Evolutionary conservation across 2,329 filamentous ascomycete genomes (phyloP).

Genomic region (Verticillium albo-atrum): DNA sequence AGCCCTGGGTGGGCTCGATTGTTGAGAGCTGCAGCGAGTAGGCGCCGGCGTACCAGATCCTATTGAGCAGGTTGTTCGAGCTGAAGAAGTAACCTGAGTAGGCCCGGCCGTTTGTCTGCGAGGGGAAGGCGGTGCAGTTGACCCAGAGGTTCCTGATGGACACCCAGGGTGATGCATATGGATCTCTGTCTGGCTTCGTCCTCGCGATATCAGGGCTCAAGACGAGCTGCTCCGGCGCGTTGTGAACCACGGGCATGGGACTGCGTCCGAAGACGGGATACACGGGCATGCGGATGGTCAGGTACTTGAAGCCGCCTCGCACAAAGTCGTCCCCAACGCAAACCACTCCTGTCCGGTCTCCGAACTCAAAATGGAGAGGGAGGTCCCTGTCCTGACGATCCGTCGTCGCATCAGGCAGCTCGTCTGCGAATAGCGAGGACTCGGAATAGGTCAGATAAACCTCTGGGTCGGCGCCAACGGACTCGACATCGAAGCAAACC

Average conservation of each 20-base stretch:
- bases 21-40: conserved; percentile 31
- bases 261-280: conserved; percentile 18
- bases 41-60: conserved; percentile 38
- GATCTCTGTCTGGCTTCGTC: conserved; percentile 5
- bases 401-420: conserved; percentile 17
- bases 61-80: conserved; percentile 37
- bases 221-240: conserved; percentile 11
- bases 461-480: conserved; percentile 20
- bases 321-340: conserved; percentile 24
- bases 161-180: conserved; percentile 20
- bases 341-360: conserved; percentile 20
- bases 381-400: conserved; percentile 16
- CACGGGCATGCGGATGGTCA: conserved; percentile 33
- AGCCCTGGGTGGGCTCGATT: conserved; percentile 27
- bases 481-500: conserved; percentile 27
- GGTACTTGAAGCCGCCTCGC: conserved; percentile 39
- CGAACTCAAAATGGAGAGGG: conserved; percentile 20
- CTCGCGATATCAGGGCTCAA: background rate
- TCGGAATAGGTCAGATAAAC: conserved; percentile 17
- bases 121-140: conserved; percentile 34
- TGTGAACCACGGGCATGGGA: background rate
- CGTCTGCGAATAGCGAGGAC: conserved; percentile 14
- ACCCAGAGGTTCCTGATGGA: conserved; percentile 29
- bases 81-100: conserved; percentile 41
- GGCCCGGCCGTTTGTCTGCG: conserved; percentile 39